Percentiles rank a stretch among this genome's conserved stretches.
Evolutionary conservation across 352 stramenopile species (phyloP).

Genomic region (Elongisporangium undulatum): DNA sequence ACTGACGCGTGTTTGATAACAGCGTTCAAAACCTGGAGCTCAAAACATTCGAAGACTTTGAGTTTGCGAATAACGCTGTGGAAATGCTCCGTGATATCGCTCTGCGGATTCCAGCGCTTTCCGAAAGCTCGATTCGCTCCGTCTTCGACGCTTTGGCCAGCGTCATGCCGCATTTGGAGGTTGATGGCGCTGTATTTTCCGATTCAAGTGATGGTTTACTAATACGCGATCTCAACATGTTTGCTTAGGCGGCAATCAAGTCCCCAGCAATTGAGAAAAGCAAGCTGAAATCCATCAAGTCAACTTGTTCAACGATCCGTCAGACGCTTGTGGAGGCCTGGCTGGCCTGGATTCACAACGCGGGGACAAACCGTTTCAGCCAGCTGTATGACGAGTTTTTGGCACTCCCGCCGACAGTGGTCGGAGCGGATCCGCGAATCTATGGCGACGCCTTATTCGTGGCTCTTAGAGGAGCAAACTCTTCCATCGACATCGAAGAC

Average conservation of each 20-base stretch:
- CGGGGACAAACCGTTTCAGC: constrained; percentile 22
- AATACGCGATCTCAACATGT: not conserved
- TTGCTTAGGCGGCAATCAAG: constrained; percentile 19
- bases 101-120: constrained; percentile 28
- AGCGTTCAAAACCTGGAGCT: constrained; percentile 42
- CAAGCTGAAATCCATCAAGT: constrained; percentile 41
- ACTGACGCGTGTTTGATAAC: not conserved
- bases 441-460: constrained; percentile 61
- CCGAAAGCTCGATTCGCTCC: constrained; percentile 18
- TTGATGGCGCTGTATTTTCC: constrained; percentile 7
- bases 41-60: constrained; percentile 36
- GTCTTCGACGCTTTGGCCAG: constrained; percentile 30
- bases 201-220: too few species aligned
- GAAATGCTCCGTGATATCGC: constrained; percentile 57
- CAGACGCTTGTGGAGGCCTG: constrained; percentile 62
- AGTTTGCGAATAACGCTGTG: constrained; percentile 42
- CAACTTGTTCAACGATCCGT: constrained; percentile 46
- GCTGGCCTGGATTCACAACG: constrained; percentile 62
- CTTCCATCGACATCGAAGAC: constrained; percentile 18
- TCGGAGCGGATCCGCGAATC: constrained; percentile 62
- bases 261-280: constrained; percentile 23
- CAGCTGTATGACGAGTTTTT: constrained; percentile 38
- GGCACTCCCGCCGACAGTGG: constrained; percentile 18
- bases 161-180: constrained; percentile 61
- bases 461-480: constrained; percentile 7